Conservation (phyloP, 2,329 filamentous ascomycete genomes). For the Ophiocordyceps robertsii region DNA sequence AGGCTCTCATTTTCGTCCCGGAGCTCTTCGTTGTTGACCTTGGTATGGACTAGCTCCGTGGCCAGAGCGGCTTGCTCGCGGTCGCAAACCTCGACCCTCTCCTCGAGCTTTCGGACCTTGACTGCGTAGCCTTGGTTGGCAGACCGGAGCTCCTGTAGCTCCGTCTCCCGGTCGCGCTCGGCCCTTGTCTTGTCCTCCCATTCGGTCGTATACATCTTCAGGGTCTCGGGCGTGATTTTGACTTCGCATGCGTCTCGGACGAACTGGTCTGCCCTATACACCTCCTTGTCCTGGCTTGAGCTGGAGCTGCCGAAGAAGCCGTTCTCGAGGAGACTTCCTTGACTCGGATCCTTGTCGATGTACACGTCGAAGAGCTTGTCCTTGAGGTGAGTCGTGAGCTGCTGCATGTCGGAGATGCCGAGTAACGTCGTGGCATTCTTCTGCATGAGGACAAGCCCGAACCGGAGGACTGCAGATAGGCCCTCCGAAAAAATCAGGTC, state of each 20-base stretch:
- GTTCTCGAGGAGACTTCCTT: slow-evolving; percentile 86
- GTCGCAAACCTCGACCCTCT: slow-evolving; percentile 77
- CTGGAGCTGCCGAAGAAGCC: slow-evolving; percentile 94
- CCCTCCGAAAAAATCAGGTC: slow-evolving; percentile 91
- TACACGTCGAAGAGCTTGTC: slow-evolving; percentile 94
- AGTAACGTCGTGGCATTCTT: slow-evolving; percentile 74
- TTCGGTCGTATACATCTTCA: slow-evolving; percentile 69
- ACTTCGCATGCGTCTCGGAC: slow-evolving; percentile 86
- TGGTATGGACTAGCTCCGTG: slow-evolving; percentile 80
- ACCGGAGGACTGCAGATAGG: slow-evolving; percentile 83
- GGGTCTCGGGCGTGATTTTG: slow-evolving; percentile 68
- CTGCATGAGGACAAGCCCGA: slow-evolving; percentile 90
- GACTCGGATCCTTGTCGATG: slow-evolving; percentile 84
- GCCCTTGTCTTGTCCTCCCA: slow-evolving; percentile 85
- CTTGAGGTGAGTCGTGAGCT: slow-evolving; percentile 80
- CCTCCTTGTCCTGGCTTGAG: slow-evolving; percentile 80
- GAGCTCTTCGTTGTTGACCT: slow-evolving; percentile 85
- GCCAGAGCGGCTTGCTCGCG: slow-evolving; percentile 82
- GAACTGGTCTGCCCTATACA: slow-evolving; percentile 88
- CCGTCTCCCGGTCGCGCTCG: slow-evolving; percentile 70
- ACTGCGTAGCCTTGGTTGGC: slow-evolving; percentile 54
- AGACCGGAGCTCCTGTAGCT: slow-evolving; percentile 60
- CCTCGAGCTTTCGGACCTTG: slow-evolving; percentile 74
- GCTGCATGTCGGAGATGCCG: slow-evolving; percentile 79
- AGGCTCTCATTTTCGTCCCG: slow-evolving; percentile 82